phyloP scores from a whole-genome alignment of 441 rosid species.

The Lepidium campestre region DNA sequence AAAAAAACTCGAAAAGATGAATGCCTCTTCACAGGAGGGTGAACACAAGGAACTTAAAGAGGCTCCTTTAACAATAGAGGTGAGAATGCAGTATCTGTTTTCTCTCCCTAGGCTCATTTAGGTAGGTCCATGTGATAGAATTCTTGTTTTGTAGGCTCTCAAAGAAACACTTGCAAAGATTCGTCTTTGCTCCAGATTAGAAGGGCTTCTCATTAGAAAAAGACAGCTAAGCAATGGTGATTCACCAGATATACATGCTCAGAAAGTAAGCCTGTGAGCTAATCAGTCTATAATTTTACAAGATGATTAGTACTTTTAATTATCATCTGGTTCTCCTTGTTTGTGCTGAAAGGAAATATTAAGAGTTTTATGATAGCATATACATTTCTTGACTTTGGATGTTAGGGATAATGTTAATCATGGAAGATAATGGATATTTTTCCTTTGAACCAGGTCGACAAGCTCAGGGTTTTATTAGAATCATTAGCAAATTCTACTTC shows the following conservation, averaged over 20 bases:
- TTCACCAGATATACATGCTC: conserved; percentile 86
- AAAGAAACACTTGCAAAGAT: conserved; percentile 72
- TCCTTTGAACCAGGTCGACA: conserved; percentile 70
- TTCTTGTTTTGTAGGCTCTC: conserved; percentile 53
- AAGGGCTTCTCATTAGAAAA: conserved; percentile 71
- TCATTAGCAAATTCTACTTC: conserved; percentile 74
- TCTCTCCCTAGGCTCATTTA: not conserved
- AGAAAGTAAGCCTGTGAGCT: conserved; percentile 48
- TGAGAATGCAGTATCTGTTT: conserved; percentile 28
- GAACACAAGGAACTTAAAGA: conserved; percentile 41
- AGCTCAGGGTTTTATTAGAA: conserved; percentile 86
- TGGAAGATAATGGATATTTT: conserved; percentile 10
- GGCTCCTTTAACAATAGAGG: conserved; percentile 63
- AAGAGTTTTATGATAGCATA: conserved; percentile 5
- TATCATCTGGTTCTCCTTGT: conserved; percentile 1
- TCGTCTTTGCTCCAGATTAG: conserved; percentile 75
- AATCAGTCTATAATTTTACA: not conserved
- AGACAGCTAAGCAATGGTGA: conserved; percentile 68
- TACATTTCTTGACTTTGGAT: conserved; percentile 8
- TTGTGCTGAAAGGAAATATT: not conserved
- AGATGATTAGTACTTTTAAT: not conserved
- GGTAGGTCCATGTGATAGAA: conserved; percentile 3
- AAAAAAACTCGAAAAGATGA: conserved; percentile 59
- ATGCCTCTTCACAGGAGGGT: conserved; percentile 39
- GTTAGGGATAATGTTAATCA: not conserved